These are phyloP conservation scores for Barnettozyma hawaiiensis DNA, from an alignment of 1,139 yeast species.

Conservation along the genomic window DNA sequence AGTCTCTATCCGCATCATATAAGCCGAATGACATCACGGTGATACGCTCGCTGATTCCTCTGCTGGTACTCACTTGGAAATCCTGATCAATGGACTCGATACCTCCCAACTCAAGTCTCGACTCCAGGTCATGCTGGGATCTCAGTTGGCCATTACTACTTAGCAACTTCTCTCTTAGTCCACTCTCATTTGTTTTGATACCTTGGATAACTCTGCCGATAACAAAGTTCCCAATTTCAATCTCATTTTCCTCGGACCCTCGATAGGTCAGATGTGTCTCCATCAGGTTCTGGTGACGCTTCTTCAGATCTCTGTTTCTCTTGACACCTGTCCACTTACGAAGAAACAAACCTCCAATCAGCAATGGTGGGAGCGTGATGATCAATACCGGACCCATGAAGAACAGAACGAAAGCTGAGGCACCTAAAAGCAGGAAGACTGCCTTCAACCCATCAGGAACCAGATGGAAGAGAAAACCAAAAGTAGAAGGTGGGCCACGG, in stretches of 20 bases:
- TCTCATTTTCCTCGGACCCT: constrained; percentile 18
- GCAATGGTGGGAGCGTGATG: constrained; percentile 32
- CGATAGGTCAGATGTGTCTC: constrained; percentile 16
- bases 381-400: constrained; percentile 33
- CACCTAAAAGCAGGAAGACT: constrained; percentile 24
- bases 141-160: constrained; percentile 2
- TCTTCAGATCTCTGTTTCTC: constrained; percentile 15
- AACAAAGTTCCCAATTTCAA: constrained; percentile 18
- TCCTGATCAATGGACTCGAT: constrained; percentile 31
- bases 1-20: constrained; percentile 21
- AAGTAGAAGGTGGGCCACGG: constrained; percentile 12
- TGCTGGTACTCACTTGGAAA: constrained; percentile 17
- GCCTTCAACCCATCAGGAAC: constrained; percentile 30
- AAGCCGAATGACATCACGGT: constrained; percentile 29
- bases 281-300: constrained; percentile 16
- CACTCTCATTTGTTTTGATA: constrained; percentile 30
- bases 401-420: constrained; percentile 29
- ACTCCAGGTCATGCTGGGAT: constrained; percentile 8
- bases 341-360: constrained; percentile 29
- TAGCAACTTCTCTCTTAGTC: constrained; percentile 25
- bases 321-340: constrained; percentile 20
- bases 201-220: constrained; percentile 31
- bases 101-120: constrained; percentile 27
- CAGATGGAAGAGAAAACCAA: constrained; percentile 10
- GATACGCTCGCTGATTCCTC: constrained; percentile 19